A percentile compares a stretch with the other conserved stretches of the same genome.
phyloP scores from a whole-genome alignment of 306 rosid genomes.

The Leucaena leucocephala region DNA sequence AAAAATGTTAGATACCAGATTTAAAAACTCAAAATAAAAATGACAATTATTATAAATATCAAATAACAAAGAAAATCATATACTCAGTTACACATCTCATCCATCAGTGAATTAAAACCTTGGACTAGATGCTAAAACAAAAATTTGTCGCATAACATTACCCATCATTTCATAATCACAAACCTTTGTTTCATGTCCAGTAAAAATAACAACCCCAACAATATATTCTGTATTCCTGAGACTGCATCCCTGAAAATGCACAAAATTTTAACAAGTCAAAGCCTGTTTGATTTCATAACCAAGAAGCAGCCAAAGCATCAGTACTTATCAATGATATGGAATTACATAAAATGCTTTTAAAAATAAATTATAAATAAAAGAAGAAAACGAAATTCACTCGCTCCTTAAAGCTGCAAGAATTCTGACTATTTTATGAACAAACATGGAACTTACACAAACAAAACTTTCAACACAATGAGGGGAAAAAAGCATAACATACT shows the following conservation, averaged over 20 bases:
- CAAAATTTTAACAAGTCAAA: conserved; percentile 31
- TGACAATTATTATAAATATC: neutral
- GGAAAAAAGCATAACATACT: conserved; percentile 50
- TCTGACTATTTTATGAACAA: conserved; percentile 9
- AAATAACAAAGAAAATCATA: conserved; percentile 2
- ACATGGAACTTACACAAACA: conserved; percentile 14
- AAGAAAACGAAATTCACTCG: conserved; percentile 27
- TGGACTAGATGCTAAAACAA: conserved; percentile 4
- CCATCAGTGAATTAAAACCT: conserved; percentile 20
- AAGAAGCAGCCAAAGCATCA: conserved; percentile 16
- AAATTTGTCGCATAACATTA: conserved; percentile 2
- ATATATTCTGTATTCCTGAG: conserved; percentile 94
- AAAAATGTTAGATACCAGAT: neutral
- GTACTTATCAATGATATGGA: conserved; percentile 21
- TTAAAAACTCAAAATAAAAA: neutral
- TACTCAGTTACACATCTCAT: conserved; percentile 7
- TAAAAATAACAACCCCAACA: conserved; percentile 88
- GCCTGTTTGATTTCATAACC: conserved; percentile 25
- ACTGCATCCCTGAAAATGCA: conserved; percentile 87
- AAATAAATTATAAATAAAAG: neutral
- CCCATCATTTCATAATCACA: conserved; percentile 34
- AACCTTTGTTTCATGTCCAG: conserved; percentile 99
- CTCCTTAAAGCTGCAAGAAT: neutral
- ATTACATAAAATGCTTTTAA: conserved; percentile 3
- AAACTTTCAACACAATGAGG: conserved; percentile 2